Base-by-base conservation (phyloP, 345 rosid species). In the Pelargonium nanum region DNA sequence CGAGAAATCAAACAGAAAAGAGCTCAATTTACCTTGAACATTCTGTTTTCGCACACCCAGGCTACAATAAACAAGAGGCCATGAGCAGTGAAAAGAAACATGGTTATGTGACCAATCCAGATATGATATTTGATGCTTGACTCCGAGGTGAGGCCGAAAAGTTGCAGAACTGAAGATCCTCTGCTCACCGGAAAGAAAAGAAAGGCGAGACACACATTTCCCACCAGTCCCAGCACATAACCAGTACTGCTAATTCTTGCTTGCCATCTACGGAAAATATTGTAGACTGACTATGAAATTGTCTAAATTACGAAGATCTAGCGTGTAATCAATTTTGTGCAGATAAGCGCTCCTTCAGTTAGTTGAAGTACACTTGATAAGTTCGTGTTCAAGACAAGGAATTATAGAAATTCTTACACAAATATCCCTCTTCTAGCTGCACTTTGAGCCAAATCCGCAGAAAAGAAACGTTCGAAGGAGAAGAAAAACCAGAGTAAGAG, bases 111-210 rank as follows among this genome's bases (percentile, higher is more conserved):
- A 1, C 98, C 96, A 0, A 91, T 69, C 96, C 98, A 91, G 30
- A 85, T 85, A 51, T 91, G 98, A 24, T 91, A 91, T 75, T 86
- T 91, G 59, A 91, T 89, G 89, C 95, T 79, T 1, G 78, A 73
- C 63, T 91, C 98, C 19, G 93, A 88, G 21, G 92, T 85, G 22
- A 91, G 64, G 13, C 95, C 96, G 4, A 91, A 65, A 13, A 80
- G 56, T 5, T 77, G 77, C 28, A 91, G 74, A 71, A 91, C 63
- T 57, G 95, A 86, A 1, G 96, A 89, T 0, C 87, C 89, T 13
- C 98, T 82, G 2, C 89, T 74, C 75, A 91, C 98, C 24, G 96
- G 96, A 51, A 80, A 82, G 63, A 91, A 89, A 22, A 91, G 74
- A 56, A 89, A 78, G 24, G 89, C 53, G 5, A 85, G 68, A n/a